Evolutionary conservation across 2,329 filamentous ascomycete species (phyloP), one percentile per base, ranked within the genome.

Genomic region (Fusarium xyrophilum): DNA sequence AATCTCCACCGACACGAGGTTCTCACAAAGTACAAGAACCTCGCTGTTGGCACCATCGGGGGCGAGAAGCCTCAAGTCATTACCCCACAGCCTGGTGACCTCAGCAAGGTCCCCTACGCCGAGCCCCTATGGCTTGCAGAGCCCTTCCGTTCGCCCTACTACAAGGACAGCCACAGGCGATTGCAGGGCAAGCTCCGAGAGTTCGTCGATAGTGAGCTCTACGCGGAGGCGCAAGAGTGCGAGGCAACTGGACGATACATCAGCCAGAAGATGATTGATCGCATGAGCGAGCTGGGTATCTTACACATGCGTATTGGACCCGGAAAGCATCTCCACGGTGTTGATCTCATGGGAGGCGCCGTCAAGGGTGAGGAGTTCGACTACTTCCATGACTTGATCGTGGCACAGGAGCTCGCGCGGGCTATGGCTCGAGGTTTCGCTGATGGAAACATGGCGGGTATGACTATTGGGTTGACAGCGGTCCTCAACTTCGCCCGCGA

Each of bases 1-100:
- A 96, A 96, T 82, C 88, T 97, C 55, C 93, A 97, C 81, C 85
- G 93, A 28, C 93, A 97, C 72, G 93, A 97, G 79, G 92, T 96
- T n/a, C 85, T 97, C 14, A 82, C 89, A 64, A 93, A 93, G 78
- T 96, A 96, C 83, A 81, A 85, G 47, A 84, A 87, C 73, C 85
- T 97, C 21, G 90, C 87, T 79, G 86, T 97, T 72, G 93, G 93
- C 74, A 91, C 88, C 17, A 78, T 97, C 75, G 82, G 88, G 70
- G 91, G 88, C 79, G 92, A 97, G 82, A 89, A 85, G 74, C 85
- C 92, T 23, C 87, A 93, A 75, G 87, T 96, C 71, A 84, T 93
- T 67, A 87, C 88, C 23, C 88, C 87, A 3, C 80, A 88, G 74
- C 82, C 88, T 13, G 93, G 93, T 70, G 91, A 92, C 71, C 83